Conservation (phyloP, 192 early-diverging fungal genomes). For the Umbelopsis vinacea region DNA sequence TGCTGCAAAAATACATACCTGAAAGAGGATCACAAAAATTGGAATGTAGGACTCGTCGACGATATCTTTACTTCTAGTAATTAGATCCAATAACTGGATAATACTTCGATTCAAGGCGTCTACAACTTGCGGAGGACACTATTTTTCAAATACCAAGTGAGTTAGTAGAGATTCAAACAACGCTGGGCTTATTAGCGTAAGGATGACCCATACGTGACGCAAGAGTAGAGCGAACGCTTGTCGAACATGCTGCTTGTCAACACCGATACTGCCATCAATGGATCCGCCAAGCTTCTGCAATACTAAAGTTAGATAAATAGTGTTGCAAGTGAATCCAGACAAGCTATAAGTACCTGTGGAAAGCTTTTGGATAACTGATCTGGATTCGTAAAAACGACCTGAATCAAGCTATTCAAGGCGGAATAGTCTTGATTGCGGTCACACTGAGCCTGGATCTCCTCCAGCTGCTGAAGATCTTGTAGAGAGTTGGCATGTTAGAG, state of each 20-base stretch:
- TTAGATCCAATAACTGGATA: constrained; percentile 9
- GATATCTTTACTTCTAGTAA: not conserved
- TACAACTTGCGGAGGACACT: constrained; percentile 10
- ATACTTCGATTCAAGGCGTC: constrained; percentile 7
- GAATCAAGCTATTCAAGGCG: constrained; percentile 14
- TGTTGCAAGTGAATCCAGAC: not conserved
- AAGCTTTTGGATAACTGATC: constrained; percentile 17
- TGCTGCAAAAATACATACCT: not conserved
- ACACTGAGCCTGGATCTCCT: constrained; percentile 23
- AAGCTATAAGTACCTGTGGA: not conserved
- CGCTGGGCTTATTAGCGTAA: no score
- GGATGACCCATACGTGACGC: not conserved
- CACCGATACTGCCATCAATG: not conserved
- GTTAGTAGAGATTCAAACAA: not conserved
- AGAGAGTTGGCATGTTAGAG: not conserved
- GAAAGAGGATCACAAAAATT: constrained; percentile 1
- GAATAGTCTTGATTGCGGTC: not conserved
- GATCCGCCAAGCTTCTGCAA: not conserved
- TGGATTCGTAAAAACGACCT: constrained; percentile 17
- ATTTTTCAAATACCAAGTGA: not conserved
- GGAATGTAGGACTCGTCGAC: not conserved
- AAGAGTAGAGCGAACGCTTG: not conserved
- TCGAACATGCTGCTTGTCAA: constrained; percentile 20
- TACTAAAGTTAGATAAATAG: not conserved
- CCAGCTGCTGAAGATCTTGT: constrained; percentile 11